Evolutionary conservation across 129 eudicot species (phyloP).

Genomic region (Logfia minima): DNA sequence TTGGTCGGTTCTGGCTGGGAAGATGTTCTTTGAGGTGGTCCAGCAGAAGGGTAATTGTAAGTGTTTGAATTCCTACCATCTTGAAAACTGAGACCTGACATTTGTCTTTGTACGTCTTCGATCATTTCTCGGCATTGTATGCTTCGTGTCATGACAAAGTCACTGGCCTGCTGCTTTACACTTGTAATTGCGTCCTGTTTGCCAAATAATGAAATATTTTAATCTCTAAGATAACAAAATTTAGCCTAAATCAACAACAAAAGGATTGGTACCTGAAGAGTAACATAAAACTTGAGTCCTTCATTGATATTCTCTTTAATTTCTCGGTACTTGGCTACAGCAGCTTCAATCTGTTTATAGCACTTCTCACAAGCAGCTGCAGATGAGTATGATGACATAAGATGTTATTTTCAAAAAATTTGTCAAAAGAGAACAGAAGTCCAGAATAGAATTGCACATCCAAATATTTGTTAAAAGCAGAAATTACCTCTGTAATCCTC

Average conservation of each 20-base stretch:
- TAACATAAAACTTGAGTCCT: slow-evolving; percentile 95
- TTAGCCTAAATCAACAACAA: neutral
- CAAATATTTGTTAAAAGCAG: neutral
- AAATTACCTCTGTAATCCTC: slow-evolving; percentile 84
- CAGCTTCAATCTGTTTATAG: slow-evolving; percentile 96
- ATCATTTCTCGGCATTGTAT: slow-evolving; percentile 97
- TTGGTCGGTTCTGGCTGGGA: slow-evolving; percentile 42
- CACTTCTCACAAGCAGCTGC: slow-evolving; percentile 80
- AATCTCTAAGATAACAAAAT: neutral
- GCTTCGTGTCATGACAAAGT: slow-evolving; percentile 91
- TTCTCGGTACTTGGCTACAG: slow-evolving; percentile 82
- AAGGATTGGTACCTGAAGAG: slow-evolving; percentile 73
- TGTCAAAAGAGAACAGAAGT: neutral
- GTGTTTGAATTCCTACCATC: slow-evolving; percentile 48
- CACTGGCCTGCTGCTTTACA: slow-evolving; percentile 94
- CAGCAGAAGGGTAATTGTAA: slow-evolving; percentile 55
- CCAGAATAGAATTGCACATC: neutral
- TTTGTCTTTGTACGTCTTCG: slow-evolving; percentile 80
- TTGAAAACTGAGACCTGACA: slow-evolving; percentile 88
- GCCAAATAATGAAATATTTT: neutral
- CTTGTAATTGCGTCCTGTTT: slow-evolving; percentile 91
- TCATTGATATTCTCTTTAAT: slow-evolving; percentile 89
- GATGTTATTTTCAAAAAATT: neutral
- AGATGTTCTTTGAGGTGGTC: slow-evolving; percentile 53
- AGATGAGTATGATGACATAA: neutral